Conservation (phyloP, 2,329 filamentous ascomycete species). For the Cadophora sp. region DNA sequence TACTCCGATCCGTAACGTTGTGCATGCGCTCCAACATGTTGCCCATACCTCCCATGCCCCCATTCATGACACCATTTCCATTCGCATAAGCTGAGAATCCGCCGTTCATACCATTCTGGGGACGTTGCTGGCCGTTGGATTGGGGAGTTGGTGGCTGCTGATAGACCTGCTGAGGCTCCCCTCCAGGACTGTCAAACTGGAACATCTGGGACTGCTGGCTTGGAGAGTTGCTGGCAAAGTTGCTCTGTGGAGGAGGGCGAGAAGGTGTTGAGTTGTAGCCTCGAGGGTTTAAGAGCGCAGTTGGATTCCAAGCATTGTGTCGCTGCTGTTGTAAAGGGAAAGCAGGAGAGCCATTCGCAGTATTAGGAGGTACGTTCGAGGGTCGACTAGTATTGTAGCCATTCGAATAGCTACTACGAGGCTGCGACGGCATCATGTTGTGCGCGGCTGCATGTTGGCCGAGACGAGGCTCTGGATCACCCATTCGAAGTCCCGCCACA, state of each 20-base stretch:
- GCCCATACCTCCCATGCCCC: slow-evolving; percentile 53
- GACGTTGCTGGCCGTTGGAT: slow-evolving; percentile 1
- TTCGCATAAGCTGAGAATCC: slow-evolving; percentile 37
- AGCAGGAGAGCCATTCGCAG: slow-evolving; percentile 32
- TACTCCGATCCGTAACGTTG: slow-evolving; percentile 71
- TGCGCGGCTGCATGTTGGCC: slow-evolving; percentile 9
- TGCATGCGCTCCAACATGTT: slow-evolving; percentile 78
- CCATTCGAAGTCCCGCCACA: neutral
- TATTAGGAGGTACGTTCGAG: slow-evolving; percentile 30
- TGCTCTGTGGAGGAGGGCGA: slow-evolving; percentile 32
- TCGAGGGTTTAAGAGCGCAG: slow-evolving; percentile 52
- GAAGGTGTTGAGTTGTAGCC: slow-evolving; percentile 35
- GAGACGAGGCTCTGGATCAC: slow-evolving; percentile 31
- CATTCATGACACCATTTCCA: slow-evolving; percentile 24
- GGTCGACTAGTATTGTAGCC: slow-evolving; percentile 38
- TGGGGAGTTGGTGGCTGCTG: slow-evolving; percentile 21
- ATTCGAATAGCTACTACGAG: slow-evolving; percentile 40
- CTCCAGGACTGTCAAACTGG: slow-evolving; percentile 44
- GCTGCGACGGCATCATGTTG: slow-evolving; percentile 17
- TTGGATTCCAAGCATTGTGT: slow-evolving; percentile 51
- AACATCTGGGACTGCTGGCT: slow-evolving; percentile 33
- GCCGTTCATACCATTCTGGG: slow-evolving; percentile 18
- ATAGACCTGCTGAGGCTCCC: slow-evolving; percentile 24
- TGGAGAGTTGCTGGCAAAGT: slow-evolving; percentile 24
- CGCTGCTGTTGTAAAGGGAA: slow-evolving; percentile 22